Percentiles rank a stretch among this genome's conserved stretches.
These are phyloP conservation scores for Oxytropis ochrocephala DNA, from an alignment of 306 rosid species.

Conservation along the genomic window DNA sequence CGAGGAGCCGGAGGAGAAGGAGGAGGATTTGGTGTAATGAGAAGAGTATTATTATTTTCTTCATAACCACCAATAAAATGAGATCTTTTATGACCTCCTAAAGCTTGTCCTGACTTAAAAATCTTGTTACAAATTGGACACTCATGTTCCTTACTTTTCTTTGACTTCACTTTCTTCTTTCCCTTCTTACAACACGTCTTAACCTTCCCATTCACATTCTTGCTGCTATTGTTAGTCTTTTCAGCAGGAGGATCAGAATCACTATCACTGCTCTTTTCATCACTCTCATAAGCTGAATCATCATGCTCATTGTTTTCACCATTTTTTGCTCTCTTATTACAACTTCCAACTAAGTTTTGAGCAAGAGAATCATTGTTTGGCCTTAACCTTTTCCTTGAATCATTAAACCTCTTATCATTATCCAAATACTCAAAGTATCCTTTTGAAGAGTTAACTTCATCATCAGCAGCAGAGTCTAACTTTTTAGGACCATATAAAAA, in stretches of 20 bases:
- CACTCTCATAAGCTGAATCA: conserved; percentile 53
- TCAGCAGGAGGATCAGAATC: conserved; percentile 25
- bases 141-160: conserved; percentile 64
- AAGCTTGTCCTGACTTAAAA: conserved; percentile 86
- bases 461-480: neutral
- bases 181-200: conserved; percentile 14
- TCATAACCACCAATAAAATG: conserved; percentile 72
- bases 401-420: no score
- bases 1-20: neutral
- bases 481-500: neutral
- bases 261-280: conserved; percentile 50
- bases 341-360: conserved; percentile 20
- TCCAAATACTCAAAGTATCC: neutral
- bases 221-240: conserved; percentile 24
- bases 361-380: conserved; percentile 30
- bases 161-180: conserved; percentile 44
- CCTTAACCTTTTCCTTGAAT: neutral
- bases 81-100: conserved; percentile 96
- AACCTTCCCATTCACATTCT: neutral
- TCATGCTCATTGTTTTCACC: conserved; percentile 12
- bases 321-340: conserved; percentile 21
- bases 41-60: conserved; percentile 31
- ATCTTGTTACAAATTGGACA: conserved; percentile 74
- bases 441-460: neutral
- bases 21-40: conserved; percentile 38